Percentiles rank a stretch among this genome's conserved stretches.
phyloP scores from a whole-genome alignment of 345 rosid species.

The Syzygium grande region DNA sequence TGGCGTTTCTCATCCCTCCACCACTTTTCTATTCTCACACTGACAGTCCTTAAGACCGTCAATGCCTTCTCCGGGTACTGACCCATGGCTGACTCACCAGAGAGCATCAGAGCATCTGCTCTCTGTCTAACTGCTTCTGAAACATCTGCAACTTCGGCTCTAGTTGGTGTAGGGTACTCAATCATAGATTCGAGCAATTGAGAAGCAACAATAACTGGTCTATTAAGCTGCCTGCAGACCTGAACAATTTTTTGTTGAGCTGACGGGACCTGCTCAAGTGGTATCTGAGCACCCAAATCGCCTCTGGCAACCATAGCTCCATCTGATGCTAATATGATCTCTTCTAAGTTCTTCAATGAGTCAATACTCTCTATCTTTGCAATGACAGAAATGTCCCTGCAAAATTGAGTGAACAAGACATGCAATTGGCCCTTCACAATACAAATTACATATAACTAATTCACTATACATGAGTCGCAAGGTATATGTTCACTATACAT shows the following conservation, averaged over 20 bases:
- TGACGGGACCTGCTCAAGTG: constrained; percentile 96
- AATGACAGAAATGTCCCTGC: constrained; percentile 81
- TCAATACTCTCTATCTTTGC: constrained; percentile 97
- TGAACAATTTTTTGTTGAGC: constrained; percentile 86
- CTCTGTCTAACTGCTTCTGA: constrained; percentile 99
- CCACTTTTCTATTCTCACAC: constrained; percentile 94
- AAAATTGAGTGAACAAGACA: neutral
- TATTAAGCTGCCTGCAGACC: constrained; percentile 82
- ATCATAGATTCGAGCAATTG: constrained; percentile 98
- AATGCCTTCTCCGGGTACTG: constrained; percentile 97
- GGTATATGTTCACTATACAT: neutral
- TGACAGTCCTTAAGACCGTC: constrained; percentile 85
- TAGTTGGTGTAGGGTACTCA: constrained; percentile 97
- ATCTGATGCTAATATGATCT: constrained; percentile 81
- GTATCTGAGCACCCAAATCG: constrained; percentile 97
- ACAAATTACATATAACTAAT: neutral
- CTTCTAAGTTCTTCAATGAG: constrained; percentile 85
- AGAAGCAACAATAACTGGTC: constrained; percentile 95
- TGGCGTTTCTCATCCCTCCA: constrained; percentile 95
- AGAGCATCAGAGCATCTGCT: constrained; percentile 96
- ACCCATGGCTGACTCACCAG: constrained; percentile 99
- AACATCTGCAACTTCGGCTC: constrained; percentile 99
- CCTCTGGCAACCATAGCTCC: constrained; percentile 99
- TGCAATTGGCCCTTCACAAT: neutral
- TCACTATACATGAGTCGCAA: neutral